Evolutionary conservation across 257 asterid genomes (phyloP).

Genomic region (Fraxinus americana): DNA sequence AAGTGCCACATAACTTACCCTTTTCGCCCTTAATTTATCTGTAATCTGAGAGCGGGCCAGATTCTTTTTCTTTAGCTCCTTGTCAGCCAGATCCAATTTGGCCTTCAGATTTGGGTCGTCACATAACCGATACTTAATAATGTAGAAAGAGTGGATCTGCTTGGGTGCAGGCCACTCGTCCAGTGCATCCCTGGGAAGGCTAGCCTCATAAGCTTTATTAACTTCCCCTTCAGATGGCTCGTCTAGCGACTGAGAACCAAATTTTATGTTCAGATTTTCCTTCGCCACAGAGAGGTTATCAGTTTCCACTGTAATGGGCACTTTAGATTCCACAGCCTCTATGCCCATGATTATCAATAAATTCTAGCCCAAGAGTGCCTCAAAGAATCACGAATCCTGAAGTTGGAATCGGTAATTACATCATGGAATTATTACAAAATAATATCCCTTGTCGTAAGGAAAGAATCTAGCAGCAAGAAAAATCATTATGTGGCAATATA

Average conservation of each 20-base stretch:
- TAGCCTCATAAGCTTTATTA: slow-evolving; percentile 41
- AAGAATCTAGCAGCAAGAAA: not conserved
- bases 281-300: not conserved
- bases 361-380: slow-evolving; percentile 19
- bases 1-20: slow-evolving; percentile 46
- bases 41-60: slow-evolving; percentile 62
- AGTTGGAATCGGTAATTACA: not conserved
- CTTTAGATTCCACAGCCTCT: slow-evolving; percentile 54
- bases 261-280: not conserved
- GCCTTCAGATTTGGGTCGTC: slow-evolving; percentile 71
- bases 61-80: slow-evolving; percentile 66
- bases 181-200: slow-evolving; percentile 71
- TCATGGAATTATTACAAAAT: not conserved
- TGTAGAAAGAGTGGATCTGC: slow-evolving; percentile 58
- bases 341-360: slow-evolving; percentile 40
- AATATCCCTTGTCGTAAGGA: not conserved
- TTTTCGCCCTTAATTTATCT: slow-evolving; percentile 59
- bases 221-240: slow-evolving; percentile 32
- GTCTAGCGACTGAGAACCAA: not conserved
- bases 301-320: not conserved
- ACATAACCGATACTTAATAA: slow-evolving; percentile 56
- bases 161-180: slow-evolving; percentile 92
- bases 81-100: slow-evolving; percentile 69
- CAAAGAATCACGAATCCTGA: slow-evolving; percentile 41
- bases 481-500: slow-evolving; percentile 6